Evolutionary conservation across 345 rosid species (phyloP), one percentile per base, ranked within the genome.

Genomic region (Cardamine resedifolia): DNA sequence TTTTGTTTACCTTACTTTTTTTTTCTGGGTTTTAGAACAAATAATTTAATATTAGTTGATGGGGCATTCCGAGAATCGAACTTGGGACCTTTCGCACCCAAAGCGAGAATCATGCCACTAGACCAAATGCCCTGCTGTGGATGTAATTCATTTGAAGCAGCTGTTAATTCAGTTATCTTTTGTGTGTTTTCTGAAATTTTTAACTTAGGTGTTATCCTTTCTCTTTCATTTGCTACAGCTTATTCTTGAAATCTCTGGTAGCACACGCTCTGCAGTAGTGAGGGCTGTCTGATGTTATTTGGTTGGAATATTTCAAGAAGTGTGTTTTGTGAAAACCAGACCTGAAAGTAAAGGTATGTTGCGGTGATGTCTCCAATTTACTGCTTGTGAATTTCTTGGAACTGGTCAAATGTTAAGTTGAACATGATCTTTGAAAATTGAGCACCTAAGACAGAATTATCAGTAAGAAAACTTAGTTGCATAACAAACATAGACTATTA

Each of bases 41-140:
- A n/a, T 4, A n/a, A 28, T 28, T 30, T 10, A 55, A 28, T 28
- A 47, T 55, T 28, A 28, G 21, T 55, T 55, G 19, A 31, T n/a
- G n/a, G 88, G 92, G 87, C 86, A 78, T 84, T 87, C 85, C 80
- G 85, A 84, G 88, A 90, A 89, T 83, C 75, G 70, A 84, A 86
- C 89, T 90, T 83, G 76, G 86, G 92, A 90, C 88, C 86, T 89
- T 88, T 93, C 84, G 83, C 91, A 84, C 91, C 93, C 88, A 81
- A 87, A 93, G 90, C 90, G 77, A 92, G 95, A 90, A 90, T 88
- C 92, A 84, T 86, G 83, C 90, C 88, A 90, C 90, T 88, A 88
- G 88, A 88, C 89, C 88, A 23, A 33, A 33, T 33, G 36, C 11
- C 36, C 36, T 33, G 36, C 10, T 33, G 36, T 28, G 7, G 31